Conservation (phyloP, 2,329 filamentous ascomycete species). For the Aspergillus thermomutatus region DNA sequence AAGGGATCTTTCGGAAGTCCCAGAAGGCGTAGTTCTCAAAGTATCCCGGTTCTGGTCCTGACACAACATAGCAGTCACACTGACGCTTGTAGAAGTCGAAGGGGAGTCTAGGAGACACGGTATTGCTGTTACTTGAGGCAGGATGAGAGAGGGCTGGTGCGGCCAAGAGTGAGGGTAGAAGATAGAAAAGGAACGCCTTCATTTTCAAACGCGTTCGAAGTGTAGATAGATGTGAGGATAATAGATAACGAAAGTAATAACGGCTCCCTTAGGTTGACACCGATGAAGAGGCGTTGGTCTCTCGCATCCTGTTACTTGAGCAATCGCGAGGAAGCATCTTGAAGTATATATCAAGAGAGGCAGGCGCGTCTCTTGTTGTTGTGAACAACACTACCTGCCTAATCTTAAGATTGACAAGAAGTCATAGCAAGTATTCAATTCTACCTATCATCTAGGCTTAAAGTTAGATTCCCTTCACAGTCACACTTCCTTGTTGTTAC, state of each 20-base stretch:
- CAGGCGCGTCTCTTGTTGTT: background rate
- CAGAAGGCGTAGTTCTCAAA: constrained; percentile 52
- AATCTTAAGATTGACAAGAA: background rate
- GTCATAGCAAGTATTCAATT: background rate
- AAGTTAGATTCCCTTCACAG: background rate
- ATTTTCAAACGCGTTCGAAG: background rate
- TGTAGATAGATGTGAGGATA: background rate
- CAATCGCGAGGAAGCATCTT: background rate
- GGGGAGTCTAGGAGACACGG: background rate
- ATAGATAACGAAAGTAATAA: background rate
- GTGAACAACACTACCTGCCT: background rate
- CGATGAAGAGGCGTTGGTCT: background rate
- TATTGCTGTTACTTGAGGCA: background rate
- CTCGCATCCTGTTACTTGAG: too few species aligned
- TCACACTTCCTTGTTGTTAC: background rate
- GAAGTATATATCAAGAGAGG: background rate
- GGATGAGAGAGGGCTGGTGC: background rate
- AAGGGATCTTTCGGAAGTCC: constrained; percentile 47
- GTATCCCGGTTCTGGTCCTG: constrained; percentile 41
- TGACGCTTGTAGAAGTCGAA: background rate
- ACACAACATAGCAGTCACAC: constrained; percentile 49
- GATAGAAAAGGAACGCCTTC: background rate
- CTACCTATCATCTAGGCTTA: background rate
- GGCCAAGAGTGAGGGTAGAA: background rate
- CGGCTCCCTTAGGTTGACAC: background rate